Evolutionary conservation across 148 eudicot species (phyloP), one percentile per base, ranked within the genome.

Genomic region (Fagopyrum homotropicum): DNA sequence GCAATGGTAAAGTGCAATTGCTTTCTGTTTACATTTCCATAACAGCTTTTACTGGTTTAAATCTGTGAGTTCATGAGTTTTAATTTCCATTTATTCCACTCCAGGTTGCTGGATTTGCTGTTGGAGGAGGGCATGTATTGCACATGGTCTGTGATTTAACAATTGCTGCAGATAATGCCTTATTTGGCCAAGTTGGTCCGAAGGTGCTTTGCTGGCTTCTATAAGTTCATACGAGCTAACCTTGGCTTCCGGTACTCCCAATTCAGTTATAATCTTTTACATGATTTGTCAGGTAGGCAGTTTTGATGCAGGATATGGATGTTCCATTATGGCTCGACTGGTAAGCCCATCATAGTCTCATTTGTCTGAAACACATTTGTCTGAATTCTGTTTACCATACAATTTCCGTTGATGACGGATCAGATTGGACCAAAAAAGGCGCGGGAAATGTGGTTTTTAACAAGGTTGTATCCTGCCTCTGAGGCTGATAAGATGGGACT

Each of bases 21-120:
- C 9, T 1, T 14, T 9, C 12, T 49, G 12, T 49, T 49, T 66
- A 35, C 30, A 6, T 3, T 9, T 9, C 30, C 19, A 14, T 40
- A 8, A 66, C 7, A 66, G 4, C 7, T 66, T 46, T 40, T 35
- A 17, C 9, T 66, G 46, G 71, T 66, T 40, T 14, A 66, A 66
- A 66, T 12, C 71, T 43, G 2, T 43, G 45, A 43, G 71, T 8
- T 66, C 3, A 40, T 35, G 70, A 40, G 8, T 64, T 35, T 14
- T 14, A 3, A 2, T 64, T 64, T 79, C 40, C 26, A 22, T 22
- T 22, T 22, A 12, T 72, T 61, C 30, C 50, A 51, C 45, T 59
- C 15, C 66, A 95, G 98, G 98, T 95, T 92, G 97, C 98, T 82
- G 98, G 98, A 66, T 95, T 90, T 82, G 98, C 98, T 76, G 89